Evolutionary conservation across 768 basidiomycete genomes (phyloP).

Genomic region (Pleurotus platypus): DNA sequence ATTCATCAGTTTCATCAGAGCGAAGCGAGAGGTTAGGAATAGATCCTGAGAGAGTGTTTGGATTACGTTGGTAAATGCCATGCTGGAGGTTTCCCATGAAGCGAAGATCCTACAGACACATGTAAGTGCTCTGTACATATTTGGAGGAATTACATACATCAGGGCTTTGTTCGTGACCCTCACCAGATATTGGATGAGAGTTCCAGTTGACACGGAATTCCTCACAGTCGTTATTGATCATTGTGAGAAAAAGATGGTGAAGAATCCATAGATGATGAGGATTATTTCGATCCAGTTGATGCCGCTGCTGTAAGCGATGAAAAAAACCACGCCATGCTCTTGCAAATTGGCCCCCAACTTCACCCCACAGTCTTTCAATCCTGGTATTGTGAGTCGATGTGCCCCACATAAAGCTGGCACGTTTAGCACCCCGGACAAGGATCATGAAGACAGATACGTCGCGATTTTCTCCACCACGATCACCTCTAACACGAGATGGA

Average conservation of each 20-base stretch:
- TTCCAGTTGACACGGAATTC: constrained; percentile 36
- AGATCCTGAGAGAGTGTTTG: too few relatives aligned
- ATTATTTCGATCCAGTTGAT: constrained; percentile 27
- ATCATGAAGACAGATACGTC: constrained; percentile 31
- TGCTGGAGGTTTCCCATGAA: neutral
- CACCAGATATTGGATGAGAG: constrained; percentile 27
- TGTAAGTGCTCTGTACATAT: neutral
- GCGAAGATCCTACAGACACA: constrained; percentile 9
- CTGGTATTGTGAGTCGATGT: constrained; percentile 35
- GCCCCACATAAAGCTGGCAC: constrained; percentile 32
- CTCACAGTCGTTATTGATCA: constrained; percentile 32
- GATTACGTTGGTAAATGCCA: constrained; percentile 3
- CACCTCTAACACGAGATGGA: constrained; percentile 28
- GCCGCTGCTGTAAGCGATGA: constrained; percentile 24
- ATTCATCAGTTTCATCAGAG: too few relatives aligned
- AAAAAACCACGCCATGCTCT: constrained; percentile 41
- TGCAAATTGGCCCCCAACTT: constrained; percentile 35
- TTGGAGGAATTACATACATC: constrained; percentile 6
- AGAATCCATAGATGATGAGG: constrained; percentile 39
- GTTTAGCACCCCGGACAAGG: constrained; percentile 21
- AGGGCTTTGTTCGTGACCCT: constrained; percentile 19
- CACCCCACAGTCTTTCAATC: constrained; percentile 44
- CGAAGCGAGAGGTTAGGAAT: too few relatives aligned
- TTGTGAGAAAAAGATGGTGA: constrained; percentile 33
- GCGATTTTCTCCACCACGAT: constrained; percentile 32